Evolutionary conservation across 768 basidiomycete species (phyloP).

Genomic region (Suillus luteus): DNA sequence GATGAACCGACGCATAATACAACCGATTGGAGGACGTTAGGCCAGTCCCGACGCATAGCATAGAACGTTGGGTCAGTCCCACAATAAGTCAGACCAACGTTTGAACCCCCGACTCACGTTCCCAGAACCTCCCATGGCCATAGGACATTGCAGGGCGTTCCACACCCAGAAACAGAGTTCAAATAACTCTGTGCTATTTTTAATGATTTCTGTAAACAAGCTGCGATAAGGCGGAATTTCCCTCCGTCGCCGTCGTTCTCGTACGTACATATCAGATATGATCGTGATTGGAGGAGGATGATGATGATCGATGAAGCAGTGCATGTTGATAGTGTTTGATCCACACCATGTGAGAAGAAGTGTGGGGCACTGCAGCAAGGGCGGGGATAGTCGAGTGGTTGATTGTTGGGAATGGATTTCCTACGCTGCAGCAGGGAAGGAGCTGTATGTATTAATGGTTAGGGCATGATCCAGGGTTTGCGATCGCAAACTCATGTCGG

Average conservation of each 20-base stretch:
- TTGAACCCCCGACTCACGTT: too few species aligned
- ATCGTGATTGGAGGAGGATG: neutral
- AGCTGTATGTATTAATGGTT: neutral
- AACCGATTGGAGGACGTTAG: neutral
- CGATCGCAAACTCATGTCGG: neutral
- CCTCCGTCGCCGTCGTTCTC: neutral
- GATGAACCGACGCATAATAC: neutral
- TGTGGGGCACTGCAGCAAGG: neutral
- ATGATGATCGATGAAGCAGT: neutral
- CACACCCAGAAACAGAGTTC: too few species aligned
- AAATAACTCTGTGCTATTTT: neutral
- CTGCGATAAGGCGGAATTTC: neutral
- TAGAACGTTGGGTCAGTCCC: neutral
- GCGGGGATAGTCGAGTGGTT: neutral
- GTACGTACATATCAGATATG: neutral
- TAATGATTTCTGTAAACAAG: neutral
- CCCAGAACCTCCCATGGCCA: too few species aligned
- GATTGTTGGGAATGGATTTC: neutral
- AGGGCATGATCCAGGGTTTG: neutral
- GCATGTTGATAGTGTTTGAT: constrained; percentile 6
- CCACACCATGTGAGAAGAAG: neutral
- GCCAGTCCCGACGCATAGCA: neutral
- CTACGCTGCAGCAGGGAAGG: neutral
- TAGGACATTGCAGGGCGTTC: too few species aligned
- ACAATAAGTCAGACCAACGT: neutral